phyloP scores from a whole-genome alignment of 2,329 filamentous ascomycete species.

The Trichothecium roseum region DNA sequence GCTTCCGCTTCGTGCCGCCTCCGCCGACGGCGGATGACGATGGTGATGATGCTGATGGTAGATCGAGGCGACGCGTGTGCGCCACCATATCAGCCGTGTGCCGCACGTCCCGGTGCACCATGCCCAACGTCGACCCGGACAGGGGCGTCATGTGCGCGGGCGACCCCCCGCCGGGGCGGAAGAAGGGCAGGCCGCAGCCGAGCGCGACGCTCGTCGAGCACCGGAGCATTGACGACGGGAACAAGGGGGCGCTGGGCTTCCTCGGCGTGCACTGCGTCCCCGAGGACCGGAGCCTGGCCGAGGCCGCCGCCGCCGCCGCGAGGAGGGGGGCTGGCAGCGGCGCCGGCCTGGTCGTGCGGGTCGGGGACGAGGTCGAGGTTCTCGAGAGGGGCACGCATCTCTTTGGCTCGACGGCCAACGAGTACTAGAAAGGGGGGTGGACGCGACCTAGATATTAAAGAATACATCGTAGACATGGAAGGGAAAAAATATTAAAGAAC shows the following conservation, averaged over 20 bases:
- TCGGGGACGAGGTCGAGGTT: conserved; percentile 17
- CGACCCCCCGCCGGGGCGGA: conserved; percentile 1
- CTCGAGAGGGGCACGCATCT: conserved; percentile 15
- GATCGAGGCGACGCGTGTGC: neutral
- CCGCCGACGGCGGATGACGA: too few species aligned
- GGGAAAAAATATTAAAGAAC: too few species aligned
- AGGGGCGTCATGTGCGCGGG: conserved; percentile 5
- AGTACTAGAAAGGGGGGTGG: too few species aligned
- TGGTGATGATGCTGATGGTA: neutral
- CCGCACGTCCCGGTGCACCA: conserved; percentile 9
- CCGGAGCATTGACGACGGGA: conserved; percentile 14
- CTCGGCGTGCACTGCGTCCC: conserved; percentile 20
- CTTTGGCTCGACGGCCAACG: conserved; percentile 14
- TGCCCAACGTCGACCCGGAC: conserved; percentile 9
- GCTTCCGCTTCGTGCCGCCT: conserved; percentile 6
- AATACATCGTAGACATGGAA: too few species aligned
- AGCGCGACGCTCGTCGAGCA: conserved; percentile 13
- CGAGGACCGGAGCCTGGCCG: conserved; percentile 9
- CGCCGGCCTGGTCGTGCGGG: conserved; percentile 9
- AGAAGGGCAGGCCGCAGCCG: conserved; percentile 14
- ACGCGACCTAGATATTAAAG: too few species aligned
- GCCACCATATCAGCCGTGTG: conserved; percentile 9
- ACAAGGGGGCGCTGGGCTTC: conserved; percentile 15
- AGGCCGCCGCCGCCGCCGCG: too few species aligned
- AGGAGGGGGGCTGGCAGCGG: too few species aligned